phyloP scores from a whole-genome alignment of 371 early-diverging fungal species.

The Mucor lusitanicus region DNA sequence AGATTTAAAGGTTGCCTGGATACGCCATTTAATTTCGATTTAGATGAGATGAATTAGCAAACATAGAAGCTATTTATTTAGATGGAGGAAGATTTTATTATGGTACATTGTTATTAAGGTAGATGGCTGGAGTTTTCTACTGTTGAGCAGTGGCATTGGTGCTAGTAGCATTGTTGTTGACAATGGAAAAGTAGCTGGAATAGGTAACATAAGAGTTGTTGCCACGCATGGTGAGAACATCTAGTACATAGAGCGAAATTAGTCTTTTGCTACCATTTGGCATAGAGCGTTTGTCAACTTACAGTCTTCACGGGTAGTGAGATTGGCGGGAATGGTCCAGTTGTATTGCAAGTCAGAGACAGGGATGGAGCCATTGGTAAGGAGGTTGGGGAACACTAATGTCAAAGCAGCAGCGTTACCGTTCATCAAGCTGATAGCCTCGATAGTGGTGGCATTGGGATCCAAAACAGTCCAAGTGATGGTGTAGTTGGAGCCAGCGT shows the following conservation, averaged over 20 bases:
- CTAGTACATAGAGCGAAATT: not conserved
- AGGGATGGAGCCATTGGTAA: constrained; percentile 13
- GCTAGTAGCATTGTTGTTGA: not conserved
- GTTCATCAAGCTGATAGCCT: constrained; percentile 13
- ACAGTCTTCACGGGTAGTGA: constrained; percentile 15
- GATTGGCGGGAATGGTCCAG: constrained; percentile 18
- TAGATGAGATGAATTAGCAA: not conserved
- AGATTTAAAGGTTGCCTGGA: not conserved
- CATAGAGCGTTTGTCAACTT: not conserved
- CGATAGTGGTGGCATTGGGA: constrained; percentile 13
- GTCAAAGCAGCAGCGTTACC: constrained; percentile 11
- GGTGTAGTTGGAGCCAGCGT: constrained; percentile 1
- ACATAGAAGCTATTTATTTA: not conserved
- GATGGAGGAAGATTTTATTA: too few relatives aligned
- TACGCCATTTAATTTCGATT: too few relatives aligned
- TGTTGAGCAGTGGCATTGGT: not conserved
- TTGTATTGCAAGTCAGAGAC: constrained; percentile 7
- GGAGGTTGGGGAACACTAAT: constrained; percentile 9
- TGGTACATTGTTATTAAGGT: not conserved
- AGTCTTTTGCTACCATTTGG: not conserved
- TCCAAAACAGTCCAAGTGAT: constrained; percentile 12
- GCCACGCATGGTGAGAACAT: not conserved
- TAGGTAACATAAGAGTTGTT: not conserved
- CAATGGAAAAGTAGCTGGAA: not conserved
- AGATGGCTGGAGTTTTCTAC: not conserved